phyloP scores from a whole-genome alignment of 352 stramenopile species.

The Phytopythium helicoides region DNA sequence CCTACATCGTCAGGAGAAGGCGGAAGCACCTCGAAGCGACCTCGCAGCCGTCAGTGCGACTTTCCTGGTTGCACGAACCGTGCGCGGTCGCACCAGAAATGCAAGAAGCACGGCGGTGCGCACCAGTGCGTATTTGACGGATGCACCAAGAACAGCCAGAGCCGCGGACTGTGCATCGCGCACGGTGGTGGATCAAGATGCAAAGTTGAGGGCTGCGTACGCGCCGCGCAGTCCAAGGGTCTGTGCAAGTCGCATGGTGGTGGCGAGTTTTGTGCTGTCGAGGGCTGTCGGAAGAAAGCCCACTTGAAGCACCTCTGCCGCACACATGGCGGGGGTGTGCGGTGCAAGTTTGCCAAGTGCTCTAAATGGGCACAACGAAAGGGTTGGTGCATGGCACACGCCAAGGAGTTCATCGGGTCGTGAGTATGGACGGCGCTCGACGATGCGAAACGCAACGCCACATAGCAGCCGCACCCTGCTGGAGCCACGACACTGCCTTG shows the following conservation, averaged over 20 bases:
- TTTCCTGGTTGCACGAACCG: constrained; percentile 74
- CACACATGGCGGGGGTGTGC: constrained; percentile 82
- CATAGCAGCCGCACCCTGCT: too few species aligned
- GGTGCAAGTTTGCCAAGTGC: constrained; percentile 78
- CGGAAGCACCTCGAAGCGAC: constrained; percentile 19
- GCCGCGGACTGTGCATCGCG: constrained; percentile 79
- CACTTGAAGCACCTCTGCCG: constrained; percentile 84
- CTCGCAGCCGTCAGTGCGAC: constrained; percentile 63
- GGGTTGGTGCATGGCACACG: constrained; percentile 88
- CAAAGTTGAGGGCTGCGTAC: constrained; percentile 74
- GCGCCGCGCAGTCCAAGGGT: constrained; percentile 81
- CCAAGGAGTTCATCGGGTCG: constrained; percentile 66
- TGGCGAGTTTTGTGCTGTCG: constrained; percentile 77
- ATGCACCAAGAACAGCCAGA: constrained; percentile 88
- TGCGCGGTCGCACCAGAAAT: constrained; percentile 82
- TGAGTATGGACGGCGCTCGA: constrained; percentile 19
- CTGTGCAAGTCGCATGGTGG: constrained; percentile 85
- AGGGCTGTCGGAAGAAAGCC: constrained; percentile 84
- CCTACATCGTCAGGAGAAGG: constrained; percentile 8
- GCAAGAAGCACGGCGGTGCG: constrained; percentile 88
- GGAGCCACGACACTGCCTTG: too few species aligned
- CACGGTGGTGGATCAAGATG: constrained; percentile 81
- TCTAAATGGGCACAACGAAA: constrained; percentile 87
- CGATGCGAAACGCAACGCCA: too few species aligned
- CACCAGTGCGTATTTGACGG: constrained; percentile 83